A percentile compares a stretch with the other conserved stretches of the same genome.
Conservation (phyloP, 805 yeast species). For the Metschnikowia gelsemii region DNA sequence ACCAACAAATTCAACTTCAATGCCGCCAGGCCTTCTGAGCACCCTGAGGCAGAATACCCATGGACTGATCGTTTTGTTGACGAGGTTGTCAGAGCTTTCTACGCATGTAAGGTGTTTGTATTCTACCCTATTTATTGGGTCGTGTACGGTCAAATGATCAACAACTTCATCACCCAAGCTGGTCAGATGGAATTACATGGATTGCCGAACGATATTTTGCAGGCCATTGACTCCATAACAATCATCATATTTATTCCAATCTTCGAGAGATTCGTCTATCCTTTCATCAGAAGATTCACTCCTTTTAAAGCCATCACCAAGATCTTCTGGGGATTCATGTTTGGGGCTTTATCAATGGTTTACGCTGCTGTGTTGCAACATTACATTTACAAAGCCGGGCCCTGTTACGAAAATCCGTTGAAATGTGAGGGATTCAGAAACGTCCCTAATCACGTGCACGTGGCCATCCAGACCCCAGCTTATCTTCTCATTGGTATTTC, state of each 20-base stretch:
- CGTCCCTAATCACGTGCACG: slow-evolving; percentile 56
- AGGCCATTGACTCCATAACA: slow-evolving; percentile 72
- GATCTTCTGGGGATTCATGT: slow-evolving; percentile 67
- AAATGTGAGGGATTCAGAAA: slow-evolving; percentile 43
- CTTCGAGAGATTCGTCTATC: slow-evolving; percentile 56
- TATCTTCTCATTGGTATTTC: slow-evolving; percentile 71
- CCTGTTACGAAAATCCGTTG: slow-evolving; percentile 66
- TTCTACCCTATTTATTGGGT: slow-evolving; percentile 76
- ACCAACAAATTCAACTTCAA: slow-evolving; percentile 51
- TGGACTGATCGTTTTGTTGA: slow-evolving; percentile 76
- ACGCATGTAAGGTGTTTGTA: slow-evolving; percentile 71
- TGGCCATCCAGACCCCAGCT: slow-evolving; percentile 71
- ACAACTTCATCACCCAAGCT: slow-evolving; percentile 72
- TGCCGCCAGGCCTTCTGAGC: slow-evolving; percentile 56
- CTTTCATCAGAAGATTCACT: slow-evolving; percentile 46
- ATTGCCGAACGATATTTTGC: slow-evolving; percentile 77
- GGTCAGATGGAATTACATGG: slow-evolving; percentile 73
- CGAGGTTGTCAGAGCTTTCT: slow-evolving; percentile 62
- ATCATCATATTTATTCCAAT: slow-evolving; percentile 74
- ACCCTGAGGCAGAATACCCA: slow-evolving; percentile 46
- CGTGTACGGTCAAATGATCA: slow-evolving; percentile 67
- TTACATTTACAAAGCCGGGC: slow-evolving; percentile 65
- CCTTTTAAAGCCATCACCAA: slow-evolving; percentile 70
- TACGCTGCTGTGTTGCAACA: slow-evolving; percentile 77
- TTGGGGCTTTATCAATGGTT: slow-evolving; percentile 64